Conservation (phyloP, 352 stramenopile genomes). For the Phytophthora pisi region DNA sequence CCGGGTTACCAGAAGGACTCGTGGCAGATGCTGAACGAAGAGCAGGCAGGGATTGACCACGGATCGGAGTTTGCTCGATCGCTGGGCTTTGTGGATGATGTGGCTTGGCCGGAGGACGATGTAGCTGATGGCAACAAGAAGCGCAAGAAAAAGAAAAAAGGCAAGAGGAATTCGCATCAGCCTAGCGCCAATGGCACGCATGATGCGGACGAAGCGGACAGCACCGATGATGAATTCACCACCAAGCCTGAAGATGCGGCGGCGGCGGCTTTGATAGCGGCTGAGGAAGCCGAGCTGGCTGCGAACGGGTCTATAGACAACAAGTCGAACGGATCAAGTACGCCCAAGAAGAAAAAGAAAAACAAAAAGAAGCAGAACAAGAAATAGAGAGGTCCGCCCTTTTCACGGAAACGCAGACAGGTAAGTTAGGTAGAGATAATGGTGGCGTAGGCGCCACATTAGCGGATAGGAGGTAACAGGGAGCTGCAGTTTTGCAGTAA, state of each 20-base stretch:
- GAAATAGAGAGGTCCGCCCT: conserved; percentile 49
- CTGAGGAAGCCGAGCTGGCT: conserved; percentile 33
- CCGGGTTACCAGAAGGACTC: conserved; percentile 65
- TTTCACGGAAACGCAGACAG: conserved; percentile 21
- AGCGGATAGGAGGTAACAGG: conserved; percentile 19
- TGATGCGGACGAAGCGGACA: conserved; percentile 22
- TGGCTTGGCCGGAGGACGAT: conserved; percentile 81
- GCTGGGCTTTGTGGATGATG: conserved; percentile 85
- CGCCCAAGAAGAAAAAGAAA: conserved; percentile 57
- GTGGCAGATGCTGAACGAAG: conserved; percentile 70
- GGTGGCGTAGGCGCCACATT: conserved; percentile 9
- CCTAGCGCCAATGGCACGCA: conserved; percentile 21
- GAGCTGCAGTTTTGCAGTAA: conserved; percentile 12
- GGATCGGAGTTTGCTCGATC: conserved; percentile 82
- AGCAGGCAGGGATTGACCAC: conserved; percentile 73
- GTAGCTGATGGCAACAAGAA: conserved; percentile 51
- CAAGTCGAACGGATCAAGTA: conserved; percentile 37
- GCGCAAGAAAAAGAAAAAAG: conserved; percentile 86
- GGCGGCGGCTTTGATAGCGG: conserved; percentile 31
- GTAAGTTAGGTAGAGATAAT: conserved; percentile 36
- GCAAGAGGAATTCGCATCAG: conserved; percentile 39
- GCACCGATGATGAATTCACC: conserved; percentile 34
- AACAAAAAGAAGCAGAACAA: conserved; percentile 49
- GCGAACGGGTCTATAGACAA: conserved; percentile 31
- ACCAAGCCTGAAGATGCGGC: conserved; percentile 35